Evolutionary conservation across 1,139 yeast species (phyloP).

Genomic region (Geotrichum histeridarum): DNA sequence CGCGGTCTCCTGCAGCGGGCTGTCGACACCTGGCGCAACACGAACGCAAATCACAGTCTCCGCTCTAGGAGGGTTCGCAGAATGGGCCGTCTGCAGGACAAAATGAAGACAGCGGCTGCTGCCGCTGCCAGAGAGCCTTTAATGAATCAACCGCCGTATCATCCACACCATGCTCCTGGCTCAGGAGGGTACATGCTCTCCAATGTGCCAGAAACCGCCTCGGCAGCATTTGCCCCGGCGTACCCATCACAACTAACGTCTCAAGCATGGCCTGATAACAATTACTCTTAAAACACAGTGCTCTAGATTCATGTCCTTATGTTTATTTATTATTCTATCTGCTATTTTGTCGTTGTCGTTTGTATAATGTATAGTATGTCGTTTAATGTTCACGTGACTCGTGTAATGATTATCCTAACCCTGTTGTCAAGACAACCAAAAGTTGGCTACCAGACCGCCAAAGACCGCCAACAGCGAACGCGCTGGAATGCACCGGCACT

Average conservation of each 20-base stretch:
- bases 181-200: too few relatives aligned
- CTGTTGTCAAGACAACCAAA: too few relatives aligned
- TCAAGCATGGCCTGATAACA: neutral
- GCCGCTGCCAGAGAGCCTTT: neutral
- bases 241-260: neutral
- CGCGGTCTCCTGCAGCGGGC: conserved; percentile 48
- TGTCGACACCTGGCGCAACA: conserved; percentile 48
- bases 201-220: too few relatives aligned
- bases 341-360: too few relatives aligned
- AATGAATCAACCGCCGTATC: neutral
- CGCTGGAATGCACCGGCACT: too few relatives aligned
- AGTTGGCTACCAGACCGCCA: too few relatives aligned
- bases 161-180: neutral
- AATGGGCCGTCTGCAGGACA: conserved; percentile 19
- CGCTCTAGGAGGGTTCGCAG: conserved; percentile 42
- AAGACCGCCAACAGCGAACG: too few relatives aligned
- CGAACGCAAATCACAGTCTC: conserved; percentile 40
- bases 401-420: too few relatives aligned
- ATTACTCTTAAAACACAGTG: neutral
- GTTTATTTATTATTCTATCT: too few relatives aligned
- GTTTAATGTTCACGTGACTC: too few relatives aligned
- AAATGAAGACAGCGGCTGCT: neutral
- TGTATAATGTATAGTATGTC: too few relatives aligned
- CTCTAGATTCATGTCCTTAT: neutral
- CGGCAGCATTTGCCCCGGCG: neutral